A percentile compares a stretch with the other conserved stretches of the same genome.
Evolutionary conservation across 345 rosid genomes (phyloP).

Genomic region (Linum lewisii): DNA sequence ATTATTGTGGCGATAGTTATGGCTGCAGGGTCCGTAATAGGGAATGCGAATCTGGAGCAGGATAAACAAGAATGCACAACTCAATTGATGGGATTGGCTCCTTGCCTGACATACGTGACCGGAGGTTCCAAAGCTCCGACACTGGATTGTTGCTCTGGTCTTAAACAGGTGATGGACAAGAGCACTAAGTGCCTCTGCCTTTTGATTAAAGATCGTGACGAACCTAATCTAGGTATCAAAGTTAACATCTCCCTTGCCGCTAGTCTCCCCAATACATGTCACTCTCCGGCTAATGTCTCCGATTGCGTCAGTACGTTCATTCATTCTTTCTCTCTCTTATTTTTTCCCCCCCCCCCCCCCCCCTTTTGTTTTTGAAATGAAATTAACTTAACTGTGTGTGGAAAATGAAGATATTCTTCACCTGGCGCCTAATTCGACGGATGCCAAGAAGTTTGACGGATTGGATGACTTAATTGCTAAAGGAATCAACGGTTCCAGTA

Average conservation of each 20-base stretch:
- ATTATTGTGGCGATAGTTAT: constrained; percentile 12
- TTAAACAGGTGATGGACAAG: constrained; percentile 43
- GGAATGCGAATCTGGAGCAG: constrained; percentile 36
- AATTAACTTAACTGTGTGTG: neutral
- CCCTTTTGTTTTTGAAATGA: neutral
- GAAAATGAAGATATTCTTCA: constrained; percentile 44
- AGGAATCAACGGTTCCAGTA: constrained; percentile 1
- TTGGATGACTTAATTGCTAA: constrained; percentile 34
- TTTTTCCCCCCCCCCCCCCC: no score
- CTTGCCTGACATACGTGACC: constrained; percentile 68
- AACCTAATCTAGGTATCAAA: constrained; percentile 64
- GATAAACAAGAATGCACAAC: constrained; percentile 56
- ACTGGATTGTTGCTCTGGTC: constrained; percentile 61
- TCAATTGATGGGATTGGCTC: constrained; percentile 41
- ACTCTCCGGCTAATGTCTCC: constrained; percentile 37
- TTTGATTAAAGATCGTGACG: constrained; percentile 52
- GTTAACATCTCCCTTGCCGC: constrained; percentile 55
- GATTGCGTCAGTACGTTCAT: constrained; percentile 43
- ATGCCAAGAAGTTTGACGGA: constrained; percentile 51
- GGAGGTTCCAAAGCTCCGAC: constrained; percentile 54
- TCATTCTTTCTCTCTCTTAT: neutral
- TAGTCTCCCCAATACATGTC: constrained; percentile 49
- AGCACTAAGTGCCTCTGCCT: constrained; percentile 69
- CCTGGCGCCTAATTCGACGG: constrained; percentile 49
- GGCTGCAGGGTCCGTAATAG: constrained; percentile 25